Evolutionary conservation across 257 asterid species (phyloP), one percentile per base, ranked within the genome.

Genomic region (Leonotis leonurus): DNA sequence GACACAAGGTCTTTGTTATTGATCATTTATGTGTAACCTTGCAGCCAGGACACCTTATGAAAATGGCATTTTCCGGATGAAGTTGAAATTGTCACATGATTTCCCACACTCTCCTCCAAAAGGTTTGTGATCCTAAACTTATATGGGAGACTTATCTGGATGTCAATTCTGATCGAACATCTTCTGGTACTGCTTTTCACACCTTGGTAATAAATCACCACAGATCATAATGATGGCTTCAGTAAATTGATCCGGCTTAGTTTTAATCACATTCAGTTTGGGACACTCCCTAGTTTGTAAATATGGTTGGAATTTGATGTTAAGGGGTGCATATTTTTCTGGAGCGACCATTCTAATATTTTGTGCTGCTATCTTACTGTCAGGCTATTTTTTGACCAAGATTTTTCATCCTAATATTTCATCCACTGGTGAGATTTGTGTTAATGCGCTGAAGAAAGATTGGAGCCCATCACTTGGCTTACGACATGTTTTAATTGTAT

Each of bases 1-100:
- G n/a, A 20, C 52, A 22, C 30, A 56, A 3, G 8, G 26, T 21
- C 44, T 67, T 20, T 62, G 51, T 35, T 12, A 1, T 29, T 29
- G 33, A 41, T 75, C 61, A 75, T 73, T 69, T 39, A 46, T 56
- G 26, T 71, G 52, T 39, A 27, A 69, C 58, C 66, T 63, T 77
- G 80, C 98, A 92, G 98, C 93, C 74, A 96, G 97, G 68, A 92
- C 98, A 29, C 98, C 98, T 1, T 92, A 89, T 43, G 97, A 92
- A 68, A 86, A 88, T 59, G 98, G 98, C 1, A 66, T 80, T 53
- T 92, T 92, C 41, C n/a, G n/a, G n/a, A n/a, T n/a, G n/a, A n/a
- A n/a, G n/a, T n/a, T n/a, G n/a, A n/a, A n/a, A n/a, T n/a, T n/a
- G n/a, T n/a, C n/a, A n/a, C n/a, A n/a, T n/a, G n/a, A n/a, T n/a